Base-by-base conservation (phyloP, 208 protist genomes). In the Naegleria fowleri region DNA sequence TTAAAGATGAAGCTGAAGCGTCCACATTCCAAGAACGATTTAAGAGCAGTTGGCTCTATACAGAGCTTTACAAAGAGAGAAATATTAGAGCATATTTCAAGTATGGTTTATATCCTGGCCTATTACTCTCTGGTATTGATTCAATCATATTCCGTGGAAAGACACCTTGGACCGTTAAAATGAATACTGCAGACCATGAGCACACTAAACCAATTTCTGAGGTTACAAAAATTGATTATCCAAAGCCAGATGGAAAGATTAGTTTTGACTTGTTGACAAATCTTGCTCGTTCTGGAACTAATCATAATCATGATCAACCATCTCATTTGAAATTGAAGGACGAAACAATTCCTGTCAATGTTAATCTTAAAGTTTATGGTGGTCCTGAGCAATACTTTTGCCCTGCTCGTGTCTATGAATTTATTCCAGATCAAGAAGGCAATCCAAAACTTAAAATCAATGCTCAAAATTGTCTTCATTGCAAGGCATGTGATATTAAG, bases 401-500 rank as follows among this genome's bases (percentile, higher is more conserved):
- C 94, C 98, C 98, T 13, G 98, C 98, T 0, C 96, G 97, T 55
- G 98, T 99, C 7, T 99, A 99, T 94, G 98, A 98, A 91, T 97
- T 95, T 86, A 93, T 96, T 22, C 92, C 96, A 38, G 90, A 85
- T 29, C 95, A 96, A 6, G 2, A 88, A 51, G 93, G 91, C 7
- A 67, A 92, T 55, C 88, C 25, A 33, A 95, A 97, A 92, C 94
- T 99, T 0, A 94, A 97, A 58, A 99, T 99, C 90, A 99, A 99
- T 93, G 96, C 98, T 43, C 97, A 98, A 93, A 99, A 99, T 93
- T 99, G 98, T 94, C 93, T 99, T 16, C 98, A 99, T 95, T 99
- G 98, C 95, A 99, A 99, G 95, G 97, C 98, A 25, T 99, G 98
- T 93, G 97, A 99, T 92, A 99, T 99, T 91, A 99, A 99, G 92